Evolutionary conservation across 2,329 filamentous ascomycete genomes (phyloP).

Genomic region (Diaporthe vaccinii): DNA sequence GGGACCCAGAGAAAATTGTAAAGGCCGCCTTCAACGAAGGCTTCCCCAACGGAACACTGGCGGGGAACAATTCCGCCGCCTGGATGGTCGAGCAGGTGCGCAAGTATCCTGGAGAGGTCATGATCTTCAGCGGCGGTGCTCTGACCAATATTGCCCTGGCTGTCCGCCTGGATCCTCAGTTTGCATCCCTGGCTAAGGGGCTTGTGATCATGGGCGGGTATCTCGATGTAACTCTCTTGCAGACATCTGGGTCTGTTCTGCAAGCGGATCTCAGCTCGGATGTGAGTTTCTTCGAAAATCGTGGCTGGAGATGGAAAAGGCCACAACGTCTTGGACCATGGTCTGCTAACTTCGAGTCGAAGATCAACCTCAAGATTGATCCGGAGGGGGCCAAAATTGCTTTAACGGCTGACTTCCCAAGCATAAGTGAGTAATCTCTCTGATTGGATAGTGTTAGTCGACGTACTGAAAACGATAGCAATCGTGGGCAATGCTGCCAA

Average conservation of each 20-base stretch:
- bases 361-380: conserved; percentile 65
- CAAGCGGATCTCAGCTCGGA: conserved; percentile 48
- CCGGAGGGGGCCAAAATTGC: conserved; percentile 64
- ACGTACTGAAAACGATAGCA: conserved; percentile 41
- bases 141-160: conserved; percentile 65
- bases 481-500: conserved; percentile 59
- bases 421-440: conserved; percentile 49
- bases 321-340: conserved; percentile 30
- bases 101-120: conserved; percentile 64
- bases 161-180: conserved; percentile 58
- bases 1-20: conserved; percentile 57
- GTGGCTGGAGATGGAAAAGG: conserved; percentile 43
- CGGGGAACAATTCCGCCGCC: conserved; percentile 55
- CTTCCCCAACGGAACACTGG: conserved; percentile 59
- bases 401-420: conserved; percentile 60
- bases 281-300: conserved; percentile 36
- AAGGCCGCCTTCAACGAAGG: conserved; percentile 59
- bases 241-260: conserved; percentile 44
- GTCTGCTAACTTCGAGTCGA: conserved; percentile 17
- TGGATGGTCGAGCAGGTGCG: conserved; percentile 63
- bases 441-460: neutral
- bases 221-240: conserved; percentile 57
- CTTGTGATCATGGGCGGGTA: conserved; percentile 66
- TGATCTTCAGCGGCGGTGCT: conserved; percentile 60
- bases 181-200: conserved; percentile 60